Conservation (phyloP, 2,329 filamentous ascomycete species). For the Macroventuria anomochaeta region DNA sequence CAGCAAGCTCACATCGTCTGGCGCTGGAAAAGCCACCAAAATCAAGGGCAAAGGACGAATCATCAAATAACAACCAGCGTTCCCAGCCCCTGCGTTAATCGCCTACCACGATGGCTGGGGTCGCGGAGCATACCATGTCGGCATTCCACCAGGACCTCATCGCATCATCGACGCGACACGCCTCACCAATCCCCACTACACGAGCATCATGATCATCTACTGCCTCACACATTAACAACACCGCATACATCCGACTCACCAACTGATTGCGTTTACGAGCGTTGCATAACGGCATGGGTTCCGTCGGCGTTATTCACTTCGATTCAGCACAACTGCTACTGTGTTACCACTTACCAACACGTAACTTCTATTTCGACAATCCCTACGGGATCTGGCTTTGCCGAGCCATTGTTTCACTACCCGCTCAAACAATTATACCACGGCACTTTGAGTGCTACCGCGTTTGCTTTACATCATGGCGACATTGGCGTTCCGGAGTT, state of each 20-base stretch:
- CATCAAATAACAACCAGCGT: conserved; percentile 46
- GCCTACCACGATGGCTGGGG: conserved; percentile 21
- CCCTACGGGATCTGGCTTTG: conserved; percentile 25
- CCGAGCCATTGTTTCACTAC: conserved; percentile 21
- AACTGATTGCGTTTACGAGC: conserved; percentile 40
- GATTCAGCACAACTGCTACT: conserved; percentile 33
- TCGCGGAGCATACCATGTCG: conserved; percentile 33
- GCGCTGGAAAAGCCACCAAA: conserved; percentile 60
- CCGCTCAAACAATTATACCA: conserved; percentile 15
- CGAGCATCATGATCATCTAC: conserved; percentile 43
- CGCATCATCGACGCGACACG: conserved; percentile 44
- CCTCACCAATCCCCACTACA: conserved; percentile 38
- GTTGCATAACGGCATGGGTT: conserved; percentile 46
- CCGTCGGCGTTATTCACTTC: conserved; percentile 40
- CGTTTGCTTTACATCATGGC: conserved; percentile 18
- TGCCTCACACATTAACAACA: conserved; percentile 34
- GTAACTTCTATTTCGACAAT: conserved; percentile 20
- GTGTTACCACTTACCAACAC: conserved; percentile 27
- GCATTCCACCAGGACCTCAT: conserved; percentile 35
- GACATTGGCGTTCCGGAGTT: conserved; percentile 16
- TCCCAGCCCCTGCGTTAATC: conserved; percentile 20
- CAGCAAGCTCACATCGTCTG: conserved; percentile 63
- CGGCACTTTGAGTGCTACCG: conserved; percentile 14
- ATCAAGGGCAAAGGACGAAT: conserved; percentile 48
- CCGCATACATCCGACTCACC: conserved; percentile 19